These are phyloP conservation scores for Straminergon stramineum DNA, from an alignment of 225 moss, liverwort and hornwort genomes.

Conservation along the genomic window DNA sequence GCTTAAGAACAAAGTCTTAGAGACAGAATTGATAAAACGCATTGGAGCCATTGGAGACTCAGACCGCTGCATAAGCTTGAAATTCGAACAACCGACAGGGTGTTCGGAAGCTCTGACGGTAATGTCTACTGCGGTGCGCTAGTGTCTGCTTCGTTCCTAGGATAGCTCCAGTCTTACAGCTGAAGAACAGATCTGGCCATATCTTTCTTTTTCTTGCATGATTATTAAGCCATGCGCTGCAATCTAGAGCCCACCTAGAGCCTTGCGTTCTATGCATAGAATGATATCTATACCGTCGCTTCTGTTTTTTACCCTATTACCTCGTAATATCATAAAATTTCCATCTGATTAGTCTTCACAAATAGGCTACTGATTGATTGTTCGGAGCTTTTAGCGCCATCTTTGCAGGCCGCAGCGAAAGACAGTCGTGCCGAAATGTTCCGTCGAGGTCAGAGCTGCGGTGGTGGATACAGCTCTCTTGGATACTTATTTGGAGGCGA, in stretches of 20 bases:
- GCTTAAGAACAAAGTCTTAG: not conserved
- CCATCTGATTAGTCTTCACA: not conserved
- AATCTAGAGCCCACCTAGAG: not conserved
- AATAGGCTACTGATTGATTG: not conserved
- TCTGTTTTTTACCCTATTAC: not conserved
- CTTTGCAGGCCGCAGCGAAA: not conserved
- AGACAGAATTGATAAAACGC: not conserved
- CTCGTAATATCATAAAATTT: not conserved
- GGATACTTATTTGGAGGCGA: conserved; percentile 43
- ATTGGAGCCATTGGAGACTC: not conserved
- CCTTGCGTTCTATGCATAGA: not conserved
- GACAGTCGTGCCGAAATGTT: not conserved
- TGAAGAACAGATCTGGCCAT: not conserved
- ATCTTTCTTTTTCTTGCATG: not conserved
- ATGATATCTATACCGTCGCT: not conserved
- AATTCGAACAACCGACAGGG: not conserved
- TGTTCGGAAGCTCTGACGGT: not conserved
- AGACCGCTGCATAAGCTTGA: not conserved
- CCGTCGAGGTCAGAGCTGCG: conserved; percentile 33
- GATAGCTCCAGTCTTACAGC: not conserved
- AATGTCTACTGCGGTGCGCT: not conserved
- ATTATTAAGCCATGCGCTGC: not conserved
- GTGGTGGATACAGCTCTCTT: conserved; percentile 39
- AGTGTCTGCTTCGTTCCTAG: not conserved
- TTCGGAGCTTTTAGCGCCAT: not conserved